Evolutionary conservation across 345 rosid genomes (phyloP).

Genomic region (Bruguiera parviflora): DNA sequence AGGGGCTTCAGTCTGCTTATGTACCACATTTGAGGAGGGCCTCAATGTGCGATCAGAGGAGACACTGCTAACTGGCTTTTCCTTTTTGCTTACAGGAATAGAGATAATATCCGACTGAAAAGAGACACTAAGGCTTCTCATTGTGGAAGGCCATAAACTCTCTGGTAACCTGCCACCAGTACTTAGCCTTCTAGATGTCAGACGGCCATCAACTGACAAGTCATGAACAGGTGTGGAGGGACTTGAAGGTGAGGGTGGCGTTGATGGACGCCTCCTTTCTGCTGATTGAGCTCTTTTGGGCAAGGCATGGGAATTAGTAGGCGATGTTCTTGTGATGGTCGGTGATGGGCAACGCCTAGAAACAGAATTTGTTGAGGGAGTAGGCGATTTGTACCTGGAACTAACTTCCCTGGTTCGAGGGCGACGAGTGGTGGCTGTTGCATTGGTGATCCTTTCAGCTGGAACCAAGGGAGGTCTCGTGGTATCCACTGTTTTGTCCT

Average conservation of each 20-base stretch:
- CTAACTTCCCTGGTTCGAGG: conserved; percentile 59
- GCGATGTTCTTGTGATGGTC: conserved; percentile 47
- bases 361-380: conserved; percentile 46
- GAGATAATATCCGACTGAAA: conserved; percentile 91
- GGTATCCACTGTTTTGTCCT: conserved; percentile 48
- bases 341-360: conserved; percentile 75
- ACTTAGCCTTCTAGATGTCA: conserved; percentile 60
- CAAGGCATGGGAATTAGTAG: conserved; percentile 45
- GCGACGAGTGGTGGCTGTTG: conserved; percentile 48
- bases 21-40: conserved; percentile 80
- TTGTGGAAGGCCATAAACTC: conserved; percentile 98
- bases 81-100: conserved; percentile 77
- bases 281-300: conserved; percentile 78
- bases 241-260: conserved; percentile 60
- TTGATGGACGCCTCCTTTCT: conserved; percentile 83
- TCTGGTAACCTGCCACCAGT: conserved; percentile 64
- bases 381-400: conserved; percentile 84
- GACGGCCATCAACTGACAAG: conserved; percentile 44
- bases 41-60: conserved; percentile 70
- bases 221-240: conserved; percentile 76
- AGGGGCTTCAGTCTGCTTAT: conserved; percentile 56
- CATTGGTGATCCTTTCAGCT: conserved; percentile 63
- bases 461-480: conserved; percentile 61
- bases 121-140: conserved; percentile 94
- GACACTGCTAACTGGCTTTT: conserved; percentile 54